phyloP scores from a whole-genome alignment of 176 grass and related monocot genomes.

The Luzula sylvatica region DNA sequence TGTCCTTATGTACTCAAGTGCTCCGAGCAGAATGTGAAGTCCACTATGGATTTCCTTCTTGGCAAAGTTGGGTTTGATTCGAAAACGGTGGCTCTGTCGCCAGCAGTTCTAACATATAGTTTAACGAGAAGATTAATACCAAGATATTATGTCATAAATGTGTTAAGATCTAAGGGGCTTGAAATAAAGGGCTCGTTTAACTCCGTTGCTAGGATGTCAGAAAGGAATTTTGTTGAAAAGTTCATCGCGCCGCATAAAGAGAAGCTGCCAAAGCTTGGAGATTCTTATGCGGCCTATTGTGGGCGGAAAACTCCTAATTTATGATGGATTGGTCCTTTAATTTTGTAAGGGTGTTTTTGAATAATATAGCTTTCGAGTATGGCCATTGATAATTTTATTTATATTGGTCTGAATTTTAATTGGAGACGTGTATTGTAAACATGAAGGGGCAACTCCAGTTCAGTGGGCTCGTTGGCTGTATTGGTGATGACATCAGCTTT shows the following conservation, averaged over 20 bases:
- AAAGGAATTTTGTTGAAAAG: neutral
- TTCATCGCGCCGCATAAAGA: neutral
- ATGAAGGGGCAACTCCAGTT: no score
- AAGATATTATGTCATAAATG: neutral
- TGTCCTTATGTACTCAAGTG: neutral
- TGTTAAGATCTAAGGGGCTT: neutral
- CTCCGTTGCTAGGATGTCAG: neutral
- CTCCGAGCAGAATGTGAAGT: neutral
- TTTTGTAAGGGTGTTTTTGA: no score
- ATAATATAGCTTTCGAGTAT: no score
- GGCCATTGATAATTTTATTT: no score
- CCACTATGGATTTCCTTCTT: neutral
- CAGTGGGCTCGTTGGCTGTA: no score
- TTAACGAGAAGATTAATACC: neutral
- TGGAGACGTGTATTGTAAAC: no score
- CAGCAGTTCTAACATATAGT: neutral
- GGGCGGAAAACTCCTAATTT: no score
- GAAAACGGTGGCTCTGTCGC: neutral
- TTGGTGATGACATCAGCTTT: no score
- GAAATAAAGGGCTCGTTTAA: neutral
- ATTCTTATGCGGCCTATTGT: neutral
- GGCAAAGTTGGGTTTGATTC: neutral
- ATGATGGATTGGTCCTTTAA: no score
- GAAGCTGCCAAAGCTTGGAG: neutral
- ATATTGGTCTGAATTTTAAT: no score